phyloP scores from a whole-genome alignment of 352 stramenopile species.

The Phytopythium sindhum region DNA sequence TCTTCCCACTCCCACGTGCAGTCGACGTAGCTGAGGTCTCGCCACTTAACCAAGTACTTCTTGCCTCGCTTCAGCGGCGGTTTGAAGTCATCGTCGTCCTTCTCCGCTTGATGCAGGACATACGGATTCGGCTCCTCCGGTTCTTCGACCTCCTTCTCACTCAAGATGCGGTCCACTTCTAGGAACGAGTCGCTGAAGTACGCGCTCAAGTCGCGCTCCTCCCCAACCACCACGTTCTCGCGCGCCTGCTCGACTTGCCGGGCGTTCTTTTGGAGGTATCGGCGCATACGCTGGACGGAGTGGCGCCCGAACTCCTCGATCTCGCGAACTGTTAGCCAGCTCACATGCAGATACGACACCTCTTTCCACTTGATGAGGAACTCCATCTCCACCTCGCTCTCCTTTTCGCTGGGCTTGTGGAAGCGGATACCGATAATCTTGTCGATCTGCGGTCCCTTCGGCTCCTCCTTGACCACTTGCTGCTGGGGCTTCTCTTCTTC shows the following conservation, averaged over 20 bases:
- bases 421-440: conserved; percentile 91
- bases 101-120: conserved; percentile 28
- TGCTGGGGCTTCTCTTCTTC: conserved; percentile 57
- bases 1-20: conserved; percentile 90
- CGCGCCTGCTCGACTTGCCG: conserved; percentile 70
- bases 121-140: conserved; percentile 72
- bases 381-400: conserved; percentile 83
- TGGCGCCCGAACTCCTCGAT: conserved; percentile 88
- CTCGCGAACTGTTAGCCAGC: conserved; percentile 95
- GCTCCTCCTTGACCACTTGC: conserved; percentile 30
- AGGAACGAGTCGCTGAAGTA: conserved; percentile 85
- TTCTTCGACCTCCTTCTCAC: conserved; percentile 75
- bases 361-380: conserved; percentile 99
- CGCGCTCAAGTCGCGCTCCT: conserved; percentile 73
- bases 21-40: conserved; percentile 88
- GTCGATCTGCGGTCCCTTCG: conserved; percentile 88
- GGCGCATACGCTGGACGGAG: conserved; percentile 78
- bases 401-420: conserved; percentile 42
- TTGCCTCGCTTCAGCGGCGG: conserved; percentile 74
- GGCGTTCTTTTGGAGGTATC: conserved; percentile 87
- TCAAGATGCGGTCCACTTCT: conserved; percentile 82
- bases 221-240: conserved; percentile 67
- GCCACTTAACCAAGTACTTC: conserved; percentile 92
- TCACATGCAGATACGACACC: conserved; percentile 96
- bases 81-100: conserved; percentile 35